Percentiles rank a stretch among this genome's conserved stretches.
Evolutionary conservation across 495 filamentous ascomycete species (phyloP).

Genomic region (Emericellopsis terricola): DNA sequence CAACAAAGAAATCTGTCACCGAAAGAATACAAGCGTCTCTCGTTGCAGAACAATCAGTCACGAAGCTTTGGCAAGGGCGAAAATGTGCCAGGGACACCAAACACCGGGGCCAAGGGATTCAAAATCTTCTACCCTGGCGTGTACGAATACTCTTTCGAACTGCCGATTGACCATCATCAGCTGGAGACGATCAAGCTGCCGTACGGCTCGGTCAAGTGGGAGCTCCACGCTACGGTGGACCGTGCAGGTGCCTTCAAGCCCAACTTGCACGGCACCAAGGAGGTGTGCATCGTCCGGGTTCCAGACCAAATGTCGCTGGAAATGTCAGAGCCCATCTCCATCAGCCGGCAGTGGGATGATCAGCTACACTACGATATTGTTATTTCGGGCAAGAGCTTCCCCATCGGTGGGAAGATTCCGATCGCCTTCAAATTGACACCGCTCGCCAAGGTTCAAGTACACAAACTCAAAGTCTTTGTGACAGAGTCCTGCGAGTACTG

Average conservation of each 20-base stretch:
- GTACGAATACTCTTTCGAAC: constrained; percentile 89
- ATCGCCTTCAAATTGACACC: constrained; percentile 97
- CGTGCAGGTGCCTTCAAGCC: constrained; percentile 83
- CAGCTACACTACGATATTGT: constrained; percentile 98
- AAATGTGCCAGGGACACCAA: constrained; percentile 31
- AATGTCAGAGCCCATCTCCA: constrained; percentile 89
- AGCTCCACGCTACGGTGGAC: constrained; percentile 75
- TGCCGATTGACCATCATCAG: constrained; percentile 80
- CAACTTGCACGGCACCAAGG: constrained; percentile 69
- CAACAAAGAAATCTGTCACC: constrained; percentile 18
- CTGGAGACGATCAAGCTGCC: constrained; percentile 87
- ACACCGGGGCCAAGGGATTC: constrained; percentile 75
- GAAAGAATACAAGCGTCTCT: constrained; percentile 42
- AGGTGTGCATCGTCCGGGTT: constrained; percentile 72
- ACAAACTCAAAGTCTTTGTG: constrained; percentile 87
- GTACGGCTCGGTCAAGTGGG: constrained; percentile 74
- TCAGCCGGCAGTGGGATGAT: constrained; percentile 94
- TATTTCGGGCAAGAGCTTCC: constrained; percentile 96
- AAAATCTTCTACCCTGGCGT: constrained; percentile 77
- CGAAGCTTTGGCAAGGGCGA: constrained; percentile 80
- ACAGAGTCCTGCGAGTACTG: constrained; percentile 93
- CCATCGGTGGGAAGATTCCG: constrained; percentile 77
- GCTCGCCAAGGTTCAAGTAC: constrained; percentile 88
- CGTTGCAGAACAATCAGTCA: constrained; percentile 62
- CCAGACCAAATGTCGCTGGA: constrained; percentile 87